Evolutionary conservation across 345 rosid genomes (phyloP), one percentile per base, ranked within the genome.

Genomic region (Populus tremula): DNA sequence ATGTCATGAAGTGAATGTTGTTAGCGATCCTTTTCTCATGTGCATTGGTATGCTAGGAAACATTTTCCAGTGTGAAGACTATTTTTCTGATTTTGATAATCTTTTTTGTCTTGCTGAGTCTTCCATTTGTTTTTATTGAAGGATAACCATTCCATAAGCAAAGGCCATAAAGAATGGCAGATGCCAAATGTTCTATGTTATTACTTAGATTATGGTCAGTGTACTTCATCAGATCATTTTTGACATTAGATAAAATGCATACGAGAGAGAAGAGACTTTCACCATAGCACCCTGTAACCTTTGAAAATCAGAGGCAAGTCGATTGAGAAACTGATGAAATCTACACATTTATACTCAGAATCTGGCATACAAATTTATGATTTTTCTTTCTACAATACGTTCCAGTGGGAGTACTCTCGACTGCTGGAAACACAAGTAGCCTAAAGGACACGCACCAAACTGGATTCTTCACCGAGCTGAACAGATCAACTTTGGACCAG

Each of bases 301-400:
- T 11, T 5, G 17, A 53, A 74, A 68, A 33, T 16, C 43, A 11
- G 50, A 27, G 35, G 33, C 77, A 54, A 41, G 64, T 43, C 45
- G 39, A 70, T 72, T 20, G 69, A 29, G 50, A n/a, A 53, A 49
- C 69, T 63, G 71, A 70, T 56, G 83, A 71, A 66, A 70, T 61
- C 71, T 80, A 71, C 86, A 80, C n/a, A 65, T 70, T 74, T 77
- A 67, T 70, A 80, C 81, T 63, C 70, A 62, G 36, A 71, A 54
- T 64, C 56, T 73, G 38, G 31, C n/a, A 72, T 75, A 72, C 75
- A 78, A 61, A 68, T 47, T 35, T 79, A 38, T 50, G 68, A 65
- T 56, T 71, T 67, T 50, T n/a, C 73, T 78, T 78, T 71, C 79
- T 71, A 75, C 81, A 71, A 70, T 35, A 9, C 76, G 21, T 65